Evolutionary conservation across 2,329 filamentous ascomycete genomes (phyloP), one percentile per base, ranked within the genome.

Genomic region (Nakataea oryzae): DNA sequence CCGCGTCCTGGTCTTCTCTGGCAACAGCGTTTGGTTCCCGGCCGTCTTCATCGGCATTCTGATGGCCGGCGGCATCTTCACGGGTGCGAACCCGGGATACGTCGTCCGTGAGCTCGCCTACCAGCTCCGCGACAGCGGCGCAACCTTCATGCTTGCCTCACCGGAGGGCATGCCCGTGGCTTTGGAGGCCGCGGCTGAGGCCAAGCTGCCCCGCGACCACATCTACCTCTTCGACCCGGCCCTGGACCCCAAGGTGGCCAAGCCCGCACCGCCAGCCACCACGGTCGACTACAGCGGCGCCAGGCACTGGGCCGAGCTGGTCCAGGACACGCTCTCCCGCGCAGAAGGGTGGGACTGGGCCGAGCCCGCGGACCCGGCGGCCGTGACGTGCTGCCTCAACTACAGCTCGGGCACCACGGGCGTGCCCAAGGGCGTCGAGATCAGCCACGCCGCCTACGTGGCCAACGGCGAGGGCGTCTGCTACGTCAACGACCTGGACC

Each of bases 361-460:
- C 21, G 79, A 86, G 63, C 79, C 78, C 0, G 72, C 75, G 0
- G 76, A 81, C 54, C 74, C 83, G 2, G 79, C 79, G 63, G 72
- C 75, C 28, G 79, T 80, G 6, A 83, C 84, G 1, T 84, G 87
- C 66, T 87, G 85, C 28, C 81, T 96, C 65, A 95, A 96, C 73
- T 96, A 93, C 74, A 89, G 85, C 66, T 87, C 83, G 32, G 86
- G 90, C 13, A 93, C 89, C 1, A 96, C 91, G 0, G 91, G 91
- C 8, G 80, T 91, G 4, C 90, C 91, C 12, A 96, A 96, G 72
- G 91, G 91, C 13, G 91, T 95, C 17, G 86, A 89, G 74, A 88
- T 95, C 66, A 85, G 86, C n/a, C 91, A 96, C 73, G 77, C 79
- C 64, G 89, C 91, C 67, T 90, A 91, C 69, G 82, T 92, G 56